phyloP scores from a whole-genome alignment of 2,329 filamentous ascomycete genomes.

The Phialocephala sp. region DNA sequence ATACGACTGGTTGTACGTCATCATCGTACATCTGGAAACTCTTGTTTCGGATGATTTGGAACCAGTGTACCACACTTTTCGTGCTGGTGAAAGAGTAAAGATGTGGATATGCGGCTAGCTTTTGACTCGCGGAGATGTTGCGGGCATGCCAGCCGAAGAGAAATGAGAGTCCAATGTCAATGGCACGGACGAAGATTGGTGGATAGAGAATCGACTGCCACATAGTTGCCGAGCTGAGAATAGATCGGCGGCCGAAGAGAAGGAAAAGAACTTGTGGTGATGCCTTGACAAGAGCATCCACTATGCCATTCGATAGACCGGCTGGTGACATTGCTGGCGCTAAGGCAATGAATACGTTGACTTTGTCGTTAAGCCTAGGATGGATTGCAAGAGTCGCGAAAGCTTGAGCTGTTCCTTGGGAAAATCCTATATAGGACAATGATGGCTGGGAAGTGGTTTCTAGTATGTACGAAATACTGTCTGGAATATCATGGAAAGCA shows the following conservation, averaged over 20 bases:
- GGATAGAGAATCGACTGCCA: conserved; percentile 97
- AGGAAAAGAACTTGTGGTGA: conserved; percentile 92
- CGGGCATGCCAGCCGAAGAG: conserved; percentile 88
- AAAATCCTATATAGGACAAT: conserved; percentile 95
- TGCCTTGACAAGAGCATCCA: conserved; percentile 91
- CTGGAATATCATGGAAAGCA: conserved; percentile 95
- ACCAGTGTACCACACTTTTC: conserved; percentile 98
- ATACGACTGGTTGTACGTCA: conserved; percentile 80
- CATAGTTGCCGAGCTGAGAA: conserved; percentile 91
- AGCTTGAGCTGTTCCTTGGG: conserved; percentile 94
- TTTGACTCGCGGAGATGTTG: conserved; percentile 87
- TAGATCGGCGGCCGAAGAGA: conserved; percentile 88
- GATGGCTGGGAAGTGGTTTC: conserved; percentile 81
- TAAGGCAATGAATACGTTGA: conserved; percentile 94
- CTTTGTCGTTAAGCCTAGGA: conserved; percentile 86
- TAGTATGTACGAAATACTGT: conserved; percentile 91
- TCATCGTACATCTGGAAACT: conserved; percentile 99
- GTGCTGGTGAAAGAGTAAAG: conserved; percentile 96
- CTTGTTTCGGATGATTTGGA: conserved; percentile 96
- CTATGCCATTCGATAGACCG: conserved; percentile 85
- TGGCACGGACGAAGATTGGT: conserved; percentile 86
- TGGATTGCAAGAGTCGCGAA: conserved; percentile 94
- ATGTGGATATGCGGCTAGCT: conserved; percentile 93
- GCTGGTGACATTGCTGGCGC: conserved; percentile 97
- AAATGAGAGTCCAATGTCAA: conserved; percentile 81